Conservation (phyloP, 116 monocot genomes). For the Posidonia oceanica region DNA sequence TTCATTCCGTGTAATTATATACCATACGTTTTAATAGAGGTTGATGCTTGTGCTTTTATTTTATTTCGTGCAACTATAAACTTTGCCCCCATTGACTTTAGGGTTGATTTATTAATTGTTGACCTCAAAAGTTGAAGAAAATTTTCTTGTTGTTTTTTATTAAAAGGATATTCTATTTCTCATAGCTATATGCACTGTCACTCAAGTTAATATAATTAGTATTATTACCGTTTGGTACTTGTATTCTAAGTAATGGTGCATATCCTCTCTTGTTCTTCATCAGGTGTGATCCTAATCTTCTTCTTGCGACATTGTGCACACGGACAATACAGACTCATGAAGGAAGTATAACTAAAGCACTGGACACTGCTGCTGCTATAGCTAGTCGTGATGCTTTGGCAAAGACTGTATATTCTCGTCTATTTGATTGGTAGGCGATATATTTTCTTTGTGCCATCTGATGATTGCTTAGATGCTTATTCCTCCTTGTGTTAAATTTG, state of each 20-base stretch:
- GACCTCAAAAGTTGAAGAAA: no score
- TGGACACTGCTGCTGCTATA: conserved; percentile 71
- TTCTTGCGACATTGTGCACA: conserved; percentile 55
- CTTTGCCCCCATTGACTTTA: no score
- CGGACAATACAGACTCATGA: conserved; percentile 83
- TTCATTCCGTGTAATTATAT: no score
- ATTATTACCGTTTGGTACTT: neutral
- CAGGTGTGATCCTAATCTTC: conserved; percentile 64
- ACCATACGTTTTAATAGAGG: no score
- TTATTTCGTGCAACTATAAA: no score
- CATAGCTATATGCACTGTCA: no score
- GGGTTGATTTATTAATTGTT: no score
- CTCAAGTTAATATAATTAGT: no score
- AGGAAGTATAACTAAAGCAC: conserved; percentile 70
- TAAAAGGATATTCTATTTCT: no score
- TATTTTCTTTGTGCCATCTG: conserved; percentile 2
- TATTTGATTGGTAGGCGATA: conserved; percentile 84
- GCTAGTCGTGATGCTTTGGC: conserved; percentile 86
- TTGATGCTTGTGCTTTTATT: no score
- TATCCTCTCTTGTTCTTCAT: neutral
- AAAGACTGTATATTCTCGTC: conserved; percentile 87
- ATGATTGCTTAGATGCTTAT: neutral
- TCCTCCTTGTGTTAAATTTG: conserved; percentile 1
- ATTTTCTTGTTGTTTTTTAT: no score
- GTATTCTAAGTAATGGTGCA: neutral